Evolutionary conservation across 169 alveolate species (phyloP), one percentile per base, ranked within the genome.

Genomic region (Eimeria necatrix): DNA sequence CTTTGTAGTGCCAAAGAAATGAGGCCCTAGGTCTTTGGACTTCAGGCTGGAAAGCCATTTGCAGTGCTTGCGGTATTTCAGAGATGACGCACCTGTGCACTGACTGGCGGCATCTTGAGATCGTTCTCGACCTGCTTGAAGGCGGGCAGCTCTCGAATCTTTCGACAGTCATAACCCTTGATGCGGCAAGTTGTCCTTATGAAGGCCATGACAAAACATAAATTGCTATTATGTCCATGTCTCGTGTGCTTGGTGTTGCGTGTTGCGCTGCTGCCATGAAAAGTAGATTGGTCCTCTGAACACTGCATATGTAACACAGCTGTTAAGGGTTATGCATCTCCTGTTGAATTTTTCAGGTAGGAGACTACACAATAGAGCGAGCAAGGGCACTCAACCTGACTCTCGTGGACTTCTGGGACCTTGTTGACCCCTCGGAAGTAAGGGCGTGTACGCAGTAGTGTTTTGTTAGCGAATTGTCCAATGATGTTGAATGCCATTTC

Each of bases 41-140:
- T 32, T 32, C 41, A 14, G 68, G 68, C 68, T 56, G 22, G 22
- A 10, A 56, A 18, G 68, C 68, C 12, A 32, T 51, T 76, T 76
- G 87, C 64, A 60, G 12, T 46, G 32, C 22, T 20, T 49, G 87
- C 16, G 59, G 87, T 24, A 4, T 56, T 56, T 48, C 74, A 83
- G 91, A 83, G n/a, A 83, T 83, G 91, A 83, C 91, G 24, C 91
- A 83, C 53, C 91, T 83, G n/a, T 83, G 71, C 53, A 32, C 91
- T 9, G 91, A 83, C 74, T 83, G 91, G 91, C 32, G 74, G 9
- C 91, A 83, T 32, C 76, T 83, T 41, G 91, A 83, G 71, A 83
- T 83, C 46, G 91, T 83, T n/a, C 68, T 83, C 12, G 91, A 83
- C 56, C 76, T 83, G 22, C 74, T 59, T n/a, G 91, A 83, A 18